phyloP scores from a whole-genome alignment of 2,329 filamentous ascomycete genomes.

The Penicillium sp. region DNA sequence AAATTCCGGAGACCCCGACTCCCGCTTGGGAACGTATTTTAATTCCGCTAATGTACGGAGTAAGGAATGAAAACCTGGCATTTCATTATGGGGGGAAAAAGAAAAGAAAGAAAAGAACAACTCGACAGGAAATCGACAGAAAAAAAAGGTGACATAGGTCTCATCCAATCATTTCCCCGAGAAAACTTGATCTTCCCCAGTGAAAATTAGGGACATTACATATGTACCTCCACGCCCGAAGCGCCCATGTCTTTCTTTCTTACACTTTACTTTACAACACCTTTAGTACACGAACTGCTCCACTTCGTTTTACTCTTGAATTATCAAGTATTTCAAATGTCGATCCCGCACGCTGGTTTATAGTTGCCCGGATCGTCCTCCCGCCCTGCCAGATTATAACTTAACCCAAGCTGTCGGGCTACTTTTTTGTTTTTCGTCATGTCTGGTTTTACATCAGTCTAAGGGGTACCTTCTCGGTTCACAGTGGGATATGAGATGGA shows the following conservation, averaged over 20 bases:
- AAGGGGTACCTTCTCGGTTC: not conserved
- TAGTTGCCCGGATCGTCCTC: slow-evolving; percentile 31
- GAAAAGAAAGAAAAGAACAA: not conserved
- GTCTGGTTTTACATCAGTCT: slow-evolving; percentile 1
- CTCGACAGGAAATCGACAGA: not conserved
- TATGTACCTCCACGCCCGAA: slow-evolving; percentile 5
- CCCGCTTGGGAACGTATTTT: not conserved
- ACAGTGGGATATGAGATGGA: slow-evolving; percentile 14
- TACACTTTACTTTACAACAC: slow-evolving; percentile 6
- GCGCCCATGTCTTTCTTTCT: slow-evolving; percentile 1
- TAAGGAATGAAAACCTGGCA: not conserved
- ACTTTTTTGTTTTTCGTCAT: slow-evolving; percentile 10
- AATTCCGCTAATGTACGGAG: not conserved
- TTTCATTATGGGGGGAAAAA: not conserved
- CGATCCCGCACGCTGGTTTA: slow-evolving; percentile 24
- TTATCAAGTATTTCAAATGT: slow-evolving; percentile 15
- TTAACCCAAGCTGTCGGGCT: slow-evolving; percentile 42
- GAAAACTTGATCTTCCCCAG: not conserved
- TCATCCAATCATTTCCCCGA: not conserved
- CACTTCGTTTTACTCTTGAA: slow-evolving; percentile 17
- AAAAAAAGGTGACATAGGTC: not conserved
- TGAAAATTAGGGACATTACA: slow-evolving; percentile 1
- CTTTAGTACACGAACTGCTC: slow-evolving; percentile 20
- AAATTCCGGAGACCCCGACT: not conserved
- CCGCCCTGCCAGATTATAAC: slow-evolving; percentile 37